Conservation (phyloP, 306 rosid species). For the Cicer pinnatifidum region DNA sequence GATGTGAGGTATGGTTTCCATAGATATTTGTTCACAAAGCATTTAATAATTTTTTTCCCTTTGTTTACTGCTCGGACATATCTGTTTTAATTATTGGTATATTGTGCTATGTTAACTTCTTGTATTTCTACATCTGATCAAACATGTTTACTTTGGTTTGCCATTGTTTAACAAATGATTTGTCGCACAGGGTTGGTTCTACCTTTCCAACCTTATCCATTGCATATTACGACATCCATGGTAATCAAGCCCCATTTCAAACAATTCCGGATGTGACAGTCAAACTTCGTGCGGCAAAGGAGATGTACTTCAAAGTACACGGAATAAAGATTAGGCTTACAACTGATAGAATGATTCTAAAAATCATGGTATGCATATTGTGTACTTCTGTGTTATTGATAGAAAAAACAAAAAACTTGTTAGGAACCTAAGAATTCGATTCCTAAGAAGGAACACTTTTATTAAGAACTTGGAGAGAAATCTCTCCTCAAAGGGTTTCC, state of each 20-base stretch:
- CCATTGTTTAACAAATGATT: conserved; percentile 6
- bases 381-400: background rate
- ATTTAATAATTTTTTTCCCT: background rate
- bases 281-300: conserved; percentile 34
- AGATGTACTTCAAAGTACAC: conserved; percentile 32
- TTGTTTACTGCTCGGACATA: background rate
- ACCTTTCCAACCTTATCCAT: conserved; percentile 42
- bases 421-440: too few relatives aligned
- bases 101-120: conserved; percentile 1
- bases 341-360: conserved; percentile 25
- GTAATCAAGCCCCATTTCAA: conserved; percentile 44
- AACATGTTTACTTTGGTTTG: background rate
- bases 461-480: too few relatives aligned
- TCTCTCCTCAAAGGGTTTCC: too few relatives aligned
- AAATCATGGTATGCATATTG: conserved; percentile 46
- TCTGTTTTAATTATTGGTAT: background rate
- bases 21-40: background rate
- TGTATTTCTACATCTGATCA: background rate
- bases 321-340: conserved; percentile 29
- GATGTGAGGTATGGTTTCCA: conserved; percentile 47
- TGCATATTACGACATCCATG: conserved; percentile 45
- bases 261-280: conserved; percentile 39
- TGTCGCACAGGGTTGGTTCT: conserved; percentile 57
- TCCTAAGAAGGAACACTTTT: too few relatives aligned
- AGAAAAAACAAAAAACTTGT: background rate